Conservation (phyloP, 441 rosid genomes). For the Brassica balearica region DNA sequence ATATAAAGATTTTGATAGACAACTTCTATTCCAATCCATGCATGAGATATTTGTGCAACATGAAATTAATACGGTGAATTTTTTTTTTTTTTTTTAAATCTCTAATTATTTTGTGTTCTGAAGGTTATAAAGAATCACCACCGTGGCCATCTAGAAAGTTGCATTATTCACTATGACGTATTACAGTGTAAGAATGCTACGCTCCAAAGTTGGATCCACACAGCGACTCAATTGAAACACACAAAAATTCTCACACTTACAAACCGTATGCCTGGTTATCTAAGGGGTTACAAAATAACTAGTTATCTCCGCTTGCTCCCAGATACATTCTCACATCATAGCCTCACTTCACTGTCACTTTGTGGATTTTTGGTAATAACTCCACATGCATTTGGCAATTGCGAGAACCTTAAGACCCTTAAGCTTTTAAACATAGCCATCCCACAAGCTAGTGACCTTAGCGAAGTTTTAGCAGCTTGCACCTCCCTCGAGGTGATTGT, state of each 20-base stretch:
- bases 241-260: background rate
- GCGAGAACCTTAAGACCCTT: constrained; percentile 27
- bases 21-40: background rate
- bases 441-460: background rate
- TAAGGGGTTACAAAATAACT: background rate
- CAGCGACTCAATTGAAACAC: background rate
- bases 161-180: background rate
- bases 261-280: background rate
- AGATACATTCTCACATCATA: background rate
- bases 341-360: constrained; percentile 32
- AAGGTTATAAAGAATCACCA: constrained; percentile 3
- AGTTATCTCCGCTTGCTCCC: background rate
- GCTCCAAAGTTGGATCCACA: background rate
- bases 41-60: background rate
- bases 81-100: background rate
- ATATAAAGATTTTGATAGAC: background rate
- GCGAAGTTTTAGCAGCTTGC: background rate
- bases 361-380: background rate
- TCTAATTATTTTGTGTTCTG: background rate
- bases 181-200: background rate
- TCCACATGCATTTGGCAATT: background rate
- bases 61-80: background rate
- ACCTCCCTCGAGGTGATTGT: constrained; percentile 34
- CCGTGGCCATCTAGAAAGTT: background rate
- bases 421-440: background rate